These are phyloP conservation scores for Harrya chromipes DNA, from an alignment of 768 basidiomycete species.

Conservation along the genomic window DNA sequence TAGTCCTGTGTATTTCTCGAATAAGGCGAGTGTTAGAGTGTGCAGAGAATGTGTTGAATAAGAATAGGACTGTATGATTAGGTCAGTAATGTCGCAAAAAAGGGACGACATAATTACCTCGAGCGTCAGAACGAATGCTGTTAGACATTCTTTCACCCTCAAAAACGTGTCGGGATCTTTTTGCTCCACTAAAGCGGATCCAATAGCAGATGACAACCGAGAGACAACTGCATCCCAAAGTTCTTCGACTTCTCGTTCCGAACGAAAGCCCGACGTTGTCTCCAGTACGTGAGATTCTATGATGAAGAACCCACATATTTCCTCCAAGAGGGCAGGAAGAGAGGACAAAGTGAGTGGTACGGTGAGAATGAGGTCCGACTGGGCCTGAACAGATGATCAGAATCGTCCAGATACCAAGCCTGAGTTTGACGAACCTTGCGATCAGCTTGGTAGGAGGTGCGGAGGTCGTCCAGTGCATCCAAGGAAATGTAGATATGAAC, in stretches of 20 bases:
- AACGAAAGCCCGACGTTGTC: conserved; percentile 88
- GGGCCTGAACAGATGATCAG: conserved; percentile 57
- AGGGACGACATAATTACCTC: conserved; percentile 53
- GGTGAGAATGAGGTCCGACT: conserved; percentile 94
- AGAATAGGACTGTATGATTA: conserved; percentile 63
- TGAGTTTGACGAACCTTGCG: conserved; percentile 58
- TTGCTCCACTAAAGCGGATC: conserved; percentile 67
- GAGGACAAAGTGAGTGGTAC: conserved; percentile 61
- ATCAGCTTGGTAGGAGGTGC: conserved; percentile 94
- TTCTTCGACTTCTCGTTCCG: conserved; percentile 86
- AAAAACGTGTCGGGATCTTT: conserved; percentile 80
- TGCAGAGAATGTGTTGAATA: conserved; percentile 85
- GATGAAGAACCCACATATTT: conserved; percentile 97
- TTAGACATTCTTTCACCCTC: conserved; percentile 76
- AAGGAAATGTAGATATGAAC: conserved; percentile 95
- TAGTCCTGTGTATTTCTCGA: conserved; percentile 84
- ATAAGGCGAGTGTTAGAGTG: conserved; percentile 79
- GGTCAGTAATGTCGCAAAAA: conserved; percentile 1
- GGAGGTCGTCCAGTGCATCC: conserved; percentile 86
- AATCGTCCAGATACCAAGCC: neutral
- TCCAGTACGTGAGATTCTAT: conserved; percentile 90
- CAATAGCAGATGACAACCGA: conserved; percentile 70
- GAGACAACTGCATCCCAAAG: conserved; percentile 87
- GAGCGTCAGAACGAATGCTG: conserved; percentile 86
- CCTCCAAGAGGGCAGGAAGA: conserved; percentile 78